A percentile compares a stretch with the other conserved stretches of the same genome.
These are phyloP conservation scores for Jacaranda copaia DNA, from an alignment of 257 asterid genomes.

Conservation along the genomic window DNA sequence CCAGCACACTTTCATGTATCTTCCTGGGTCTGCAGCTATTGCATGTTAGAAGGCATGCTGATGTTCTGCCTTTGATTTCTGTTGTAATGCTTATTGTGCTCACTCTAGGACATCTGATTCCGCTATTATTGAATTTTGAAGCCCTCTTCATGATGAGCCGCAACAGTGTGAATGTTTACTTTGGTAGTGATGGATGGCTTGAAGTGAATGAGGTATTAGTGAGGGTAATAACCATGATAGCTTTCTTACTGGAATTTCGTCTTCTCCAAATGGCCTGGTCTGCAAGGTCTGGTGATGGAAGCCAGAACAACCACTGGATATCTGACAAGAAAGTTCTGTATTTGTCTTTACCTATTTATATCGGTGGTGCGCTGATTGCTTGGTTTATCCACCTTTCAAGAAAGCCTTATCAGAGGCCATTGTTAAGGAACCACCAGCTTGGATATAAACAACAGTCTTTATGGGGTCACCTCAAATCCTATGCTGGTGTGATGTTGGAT, in stretches of 20 bases:
- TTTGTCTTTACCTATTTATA: constrained; percentile 70
- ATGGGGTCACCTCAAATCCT: constrained; percentile 80
- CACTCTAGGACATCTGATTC: constrained; percentile 79
- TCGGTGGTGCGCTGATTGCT: constrained; percentile 72
- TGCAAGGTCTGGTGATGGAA: constrained; percentile 59
- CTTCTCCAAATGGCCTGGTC: constrained; percentile 87
- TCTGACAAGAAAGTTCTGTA: constrained; percentile 78
- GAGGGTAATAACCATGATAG: constrained; percentile 87
- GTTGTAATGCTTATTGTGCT: constrained; percentile 69
- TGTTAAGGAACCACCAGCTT: constrained; percentile 5
- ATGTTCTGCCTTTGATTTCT: constrained; percentile 69
- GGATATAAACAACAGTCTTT: constrained; percentile 41
- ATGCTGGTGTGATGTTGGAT: constrained; percentile 72
- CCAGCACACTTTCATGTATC: constrained; percentile 75
- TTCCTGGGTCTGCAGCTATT: constrained; percentile 76
- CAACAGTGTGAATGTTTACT: constrained; percentile 59
- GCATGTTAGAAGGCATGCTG: constrained; percentile 65
- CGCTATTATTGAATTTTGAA: constrained; percentile 83
- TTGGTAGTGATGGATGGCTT: constrained; percentile 79
- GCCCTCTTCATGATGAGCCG: constrained; percentile 65
- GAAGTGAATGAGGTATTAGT: constrained; percentile 88
- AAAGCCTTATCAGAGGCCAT: constrained; percentile 44
- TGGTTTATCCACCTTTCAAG: constrained; percentile 64
- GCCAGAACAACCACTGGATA: constrained; percentile 53
- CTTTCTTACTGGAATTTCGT: constrained; percentile 80